Evolutionary conservation across 306 rosid species (phyloP).

Genomic region (Casuarina glauca): DNA sequence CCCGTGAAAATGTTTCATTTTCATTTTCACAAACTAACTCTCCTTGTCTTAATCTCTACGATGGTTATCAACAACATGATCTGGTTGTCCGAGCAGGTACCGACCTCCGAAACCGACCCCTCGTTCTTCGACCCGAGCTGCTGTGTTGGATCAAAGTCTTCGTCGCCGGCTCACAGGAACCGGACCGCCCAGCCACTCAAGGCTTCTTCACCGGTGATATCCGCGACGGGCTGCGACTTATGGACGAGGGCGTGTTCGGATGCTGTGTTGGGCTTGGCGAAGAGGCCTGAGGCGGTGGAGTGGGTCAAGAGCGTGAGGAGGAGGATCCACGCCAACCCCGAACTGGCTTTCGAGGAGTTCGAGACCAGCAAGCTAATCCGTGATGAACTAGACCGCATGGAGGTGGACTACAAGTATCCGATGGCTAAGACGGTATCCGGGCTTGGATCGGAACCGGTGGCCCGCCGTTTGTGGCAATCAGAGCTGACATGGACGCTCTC

Average conservation of each 20-base stretch:
- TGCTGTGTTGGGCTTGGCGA: constrained; percentile 58
- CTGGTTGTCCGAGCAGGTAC: constrained; percentile 1
- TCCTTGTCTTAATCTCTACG: constrained; percentile 1
- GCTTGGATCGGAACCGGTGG: constrained; percentile 92
- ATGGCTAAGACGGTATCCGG: constrained; percentile 74
- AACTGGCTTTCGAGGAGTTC: constrained; percentile 86
- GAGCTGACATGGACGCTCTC: constrained; percentile 99
- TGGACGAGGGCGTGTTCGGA: constrained; percentile 72
- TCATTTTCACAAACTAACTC: not conserved
- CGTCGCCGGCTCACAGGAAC: constrained; percentile 33
- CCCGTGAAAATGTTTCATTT: constrained; percentile 35
- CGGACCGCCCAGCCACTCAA: constrained; percentile 23
- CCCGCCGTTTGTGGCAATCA: constrained; percentile 85
- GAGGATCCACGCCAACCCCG: constrained; percentile 82
- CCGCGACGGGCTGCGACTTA: constrained; percentile 35
- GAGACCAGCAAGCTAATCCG: constrained; percentile 73
- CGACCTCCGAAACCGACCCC: constrained; percentile 29
- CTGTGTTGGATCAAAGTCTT: constrained; percentile 17
- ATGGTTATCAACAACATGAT: not conserved
- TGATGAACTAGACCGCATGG: constrained; percentile 76
- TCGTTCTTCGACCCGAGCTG: constrained; percentile 34
- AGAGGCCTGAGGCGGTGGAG: constrained; percentile 59
- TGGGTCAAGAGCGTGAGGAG: constrained; percentile 69
- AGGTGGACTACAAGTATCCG: constrained; percentile 58
- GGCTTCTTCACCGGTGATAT: not conserved